These are phyloP conservation scores for Citrullus amarus DNA, from an alignment of 306 rosid genomes.

Conservation along the genomic window DNA sequence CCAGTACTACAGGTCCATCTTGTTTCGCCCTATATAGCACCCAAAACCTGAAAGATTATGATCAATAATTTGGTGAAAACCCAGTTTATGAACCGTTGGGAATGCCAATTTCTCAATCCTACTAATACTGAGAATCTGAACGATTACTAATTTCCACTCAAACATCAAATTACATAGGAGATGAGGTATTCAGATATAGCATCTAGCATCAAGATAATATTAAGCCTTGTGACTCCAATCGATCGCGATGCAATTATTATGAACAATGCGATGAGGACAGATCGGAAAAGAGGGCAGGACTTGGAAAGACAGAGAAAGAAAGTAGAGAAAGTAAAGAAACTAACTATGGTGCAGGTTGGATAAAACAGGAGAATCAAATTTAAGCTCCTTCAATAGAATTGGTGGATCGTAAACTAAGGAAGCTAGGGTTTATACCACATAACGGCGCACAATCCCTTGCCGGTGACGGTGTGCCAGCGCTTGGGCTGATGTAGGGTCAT, in stretches of 20 bases:
- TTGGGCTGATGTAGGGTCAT: conserved; percentile 42
- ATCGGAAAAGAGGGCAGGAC: background rate
- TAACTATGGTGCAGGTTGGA: background rate
- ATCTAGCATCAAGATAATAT: too few relatives aligned
- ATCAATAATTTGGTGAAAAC: background rate
- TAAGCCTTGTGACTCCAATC: background rate
- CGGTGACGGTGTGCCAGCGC: conserved; percentile 84
- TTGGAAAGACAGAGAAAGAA: background rate
- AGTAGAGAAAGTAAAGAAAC: background rate
- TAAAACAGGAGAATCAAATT: background rate
- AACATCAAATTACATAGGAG: background rate
- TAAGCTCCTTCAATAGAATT: background rate
- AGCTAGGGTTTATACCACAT: conserved; percentile 47
- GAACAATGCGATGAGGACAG: background rate
- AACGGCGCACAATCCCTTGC: conserved; percentile 91
- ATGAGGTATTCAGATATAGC: background rate
- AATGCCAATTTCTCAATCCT: background rate
- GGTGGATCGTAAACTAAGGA: background rate
- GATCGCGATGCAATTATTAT: background rate
- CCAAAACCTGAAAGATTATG: conserved; percentile 64
- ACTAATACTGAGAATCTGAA: background rate
- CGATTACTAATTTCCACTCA: background rate
- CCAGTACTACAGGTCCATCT: conserved; percentile 94
- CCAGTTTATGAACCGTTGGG: background rate
- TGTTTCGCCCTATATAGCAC: conserved; percentile 86